Conservation (phyloP, 129 eudicot species). For the Dittrichia graveolens region DNA sequence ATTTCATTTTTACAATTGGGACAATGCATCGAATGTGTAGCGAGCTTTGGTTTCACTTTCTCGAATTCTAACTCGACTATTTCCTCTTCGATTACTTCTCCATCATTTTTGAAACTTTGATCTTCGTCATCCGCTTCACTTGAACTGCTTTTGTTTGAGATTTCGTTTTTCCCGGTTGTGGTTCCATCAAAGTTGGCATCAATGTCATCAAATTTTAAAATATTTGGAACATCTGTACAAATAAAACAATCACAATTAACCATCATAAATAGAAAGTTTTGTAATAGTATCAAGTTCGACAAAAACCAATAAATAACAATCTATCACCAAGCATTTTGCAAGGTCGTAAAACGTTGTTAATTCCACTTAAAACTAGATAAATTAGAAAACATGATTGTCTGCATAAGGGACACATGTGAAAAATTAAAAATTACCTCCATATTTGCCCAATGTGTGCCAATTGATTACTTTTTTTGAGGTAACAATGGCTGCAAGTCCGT, state of each 20-base stretch:
- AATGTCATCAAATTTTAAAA: slow-evolving; percentile 17
- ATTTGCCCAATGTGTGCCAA: not conserved
- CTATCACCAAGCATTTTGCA: not conserved
- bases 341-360: no score
- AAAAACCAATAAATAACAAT: no score
- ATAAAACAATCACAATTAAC: not conserved
- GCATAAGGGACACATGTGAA: no score
- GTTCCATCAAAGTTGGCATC: no score
- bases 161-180: not conserved
- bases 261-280: no score
- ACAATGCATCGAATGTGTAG: slow-evolving; percentile 56
- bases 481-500: not conserved
- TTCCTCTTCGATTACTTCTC: slow-evolving; percentile 49
- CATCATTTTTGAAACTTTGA: slow-evolving; percentile 21
- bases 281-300: no score
- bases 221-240: not conserved
- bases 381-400: no score
- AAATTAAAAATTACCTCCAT: slow-evolving; percentile 14
- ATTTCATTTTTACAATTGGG: slow-evolving; percentile 51
- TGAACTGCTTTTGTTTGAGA: not conserved
- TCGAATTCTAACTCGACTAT: slow-evolving; percentile 54
- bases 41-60: slow-evolving; percentile 49
- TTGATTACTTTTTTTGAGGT: not conserved
- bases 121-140: slow-evolving; percentile 13
- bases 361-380: no score